Conservation (phyloP, 2,329 filamentous ascomycete genomes). For the Blumeriella jaapii region DNA sequence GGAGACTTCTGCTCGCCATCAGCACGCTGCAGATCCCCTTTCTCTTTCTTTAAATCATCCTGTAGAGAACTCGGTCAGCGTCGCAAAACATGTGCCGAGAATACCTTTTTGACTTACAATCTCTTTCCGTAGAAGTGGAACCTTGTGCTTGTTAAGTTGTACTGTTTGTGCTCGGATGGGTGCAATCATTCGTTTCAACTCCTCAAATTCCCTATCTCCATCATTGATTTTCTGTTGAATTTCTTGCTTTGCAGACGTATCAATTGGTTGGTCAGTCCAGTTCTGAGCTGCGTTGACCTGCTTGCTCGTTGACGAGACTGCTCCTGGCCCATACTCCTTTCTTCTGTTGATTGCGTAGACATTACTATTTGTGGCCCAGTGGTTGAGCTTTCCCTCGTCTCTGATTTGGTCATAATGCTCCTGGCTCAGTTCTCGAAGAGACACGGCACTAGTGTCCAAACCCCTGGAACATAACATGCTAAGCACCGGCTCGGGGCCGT, state of each 20-base stretch:
- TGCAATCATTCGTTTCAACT: slow-evolving; percentile 16
- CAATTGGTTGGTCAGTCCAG: slow-evolving; percentile 71
- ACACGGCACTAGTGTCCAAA: slow-evolving; percentile 58
- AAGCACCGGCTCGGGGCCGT: slow-evolving; percentile 72
- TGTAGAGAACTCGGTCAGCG: slow-evolving; percentile 21
- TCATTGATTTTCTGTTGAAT: slow-evolving; percentile 40
- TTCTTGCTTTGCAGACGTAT: slow-evolving; percentile 50
- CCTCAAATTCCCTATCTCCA: slow-evolving; percentile 19
- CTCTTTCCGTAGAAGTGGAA: slow-evolving; percentile 26
- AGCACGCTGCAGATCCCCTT: slow-evolving; percentile 55
- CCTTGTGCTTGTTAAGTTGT: slow-evolving; percentile 14
- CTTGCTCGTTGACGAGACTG: slow-evolving; percentile 56
- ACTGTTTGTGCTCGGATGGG: slow-evolving; percentile 28
- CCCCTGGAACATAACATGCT: slow-evolving; percentile 75
- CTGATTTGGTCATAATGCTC: slow-evolving; percentile 57
- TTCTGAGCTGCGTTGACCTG: slow-evolving; percentile 47
- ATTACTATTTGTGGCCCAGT: slow-evolving; percentile 59
- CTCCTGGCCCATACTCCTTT: slow-evolving; percentile 67
- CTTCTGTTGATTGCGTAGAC: slow-evolving; percentile 57
- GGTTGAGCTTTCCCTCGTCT: slow-evolving; percentile 41
- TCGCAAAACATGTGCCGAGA: neutral
- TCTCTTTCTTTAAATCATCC: slow-evolving; percentile 45
- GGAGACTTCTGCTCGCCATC: slow-evolving; percentile 54
- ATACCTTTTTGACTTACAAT: slow-evolving; percentile 28
- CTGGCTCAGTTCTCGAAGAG: slow-evolving; percentile 49